Percentiles rank a stretch among this genome's conserved stretches.
phyloP scores from a whole-genome alignment of 495 filamentous ascomycete genomes.

The Pyrenopolyporus hunteri region DNA sequence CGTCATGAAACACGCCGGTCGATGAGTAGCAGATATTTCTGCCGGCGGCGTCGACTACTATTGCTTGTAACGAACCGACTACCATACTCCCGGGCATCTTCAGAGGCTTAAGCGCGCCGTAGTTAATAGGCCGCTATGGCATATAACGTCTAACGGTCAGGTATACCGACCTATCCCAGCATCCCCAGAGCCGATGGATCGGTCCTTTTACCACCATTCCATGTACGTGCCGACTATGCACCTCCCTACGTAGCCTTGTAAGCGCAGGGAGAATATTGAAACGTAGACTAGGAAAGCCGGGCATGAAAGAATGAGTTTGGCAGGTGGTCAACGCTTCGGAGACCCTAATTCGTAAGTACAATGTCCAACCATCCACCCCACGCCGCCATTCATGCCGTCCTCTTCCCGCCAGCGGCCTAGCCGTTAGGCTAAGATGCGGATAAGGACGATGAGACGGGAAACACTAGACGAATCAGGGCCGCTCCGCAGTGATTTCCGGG shows the following conservation, averaged over 20 bases:
- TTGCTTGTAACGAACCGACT: too few relatives aligned
- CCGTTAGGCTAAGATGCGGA: not conserved
- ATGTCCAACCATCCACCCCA: not conserved
- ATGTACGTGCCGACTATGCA: slow-evolving; percentile 1
- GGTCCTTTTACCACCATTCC: not conserved
- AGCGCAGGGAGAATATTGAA: not conserved
- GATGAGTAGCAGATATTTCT: too few relatives aligned
- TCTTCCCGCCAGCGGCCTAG: not conserved
- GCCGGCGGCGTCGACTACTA: too few relatives aligned
- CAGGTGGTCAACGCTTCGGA: not conserved
- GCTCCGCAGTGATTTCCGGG: not conserved
- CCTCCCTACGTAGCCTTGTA: not conserved
- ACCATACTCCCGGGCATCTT: not conserved
- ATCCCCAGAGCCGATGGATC: slow-evolving; percentile 3
- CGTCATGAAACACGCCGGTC: too few relatives aligned
- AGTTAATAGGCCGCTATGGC: slow-evolving; percentile 8
- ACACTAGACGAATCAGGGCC: not conserved
- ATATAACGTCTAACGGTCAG: slow-evolving; percentile 3
- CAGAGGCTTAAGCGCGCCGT: slow-evolving; percentile 3
- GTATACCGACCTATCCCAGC: not conserved
- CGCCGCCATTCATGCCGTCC: not conserved
- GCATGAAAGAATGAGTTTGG: not conserved
- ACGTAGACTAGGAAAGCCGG: not conserved
- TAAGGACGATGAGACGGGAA: not conserved
- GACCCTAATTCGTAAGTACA: not conserved